Percentiles rank a stretch among this genome's conserved stretches.
phyloP scores from a whole-genome alignment of 1,284 basidiomycete species.

The Cryptococcus hybrid region DNA sequence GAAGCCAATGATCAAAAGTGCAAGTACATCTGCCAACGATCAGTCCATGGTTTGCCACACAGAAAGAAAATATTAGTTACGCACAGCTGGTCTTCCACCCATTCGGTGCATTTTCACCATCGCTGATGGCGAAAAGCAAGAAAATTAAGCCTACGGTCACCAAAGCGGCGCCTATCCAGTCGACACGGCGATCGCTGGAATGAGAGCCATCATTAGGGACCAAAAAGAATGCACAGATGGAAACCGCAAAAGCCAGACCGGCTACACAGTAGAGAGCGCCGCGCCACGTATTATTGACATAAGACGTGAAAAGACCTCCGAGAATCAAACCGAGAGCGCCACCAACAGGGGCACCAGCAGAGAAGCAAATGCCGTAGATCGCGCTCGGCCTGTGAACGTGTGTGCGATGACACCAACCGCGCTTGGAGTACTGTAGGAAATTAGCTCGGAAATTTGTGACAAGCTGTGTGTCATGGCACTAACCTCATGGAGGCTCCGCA shows the following conservation, averaged over 20 bases:
- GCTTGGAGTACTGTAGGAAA: slow-evolving; percentile 30
- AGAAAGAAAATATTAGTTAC: slow-evolving; percentile 46
- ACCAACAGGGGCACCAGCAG: slow-evolving; percentile 73
- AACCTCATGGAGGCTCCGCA: slow-evolving; percentile 30
- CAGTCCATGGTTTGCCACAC: slow-evolving; percentile 34
- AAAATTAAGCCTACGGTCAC: slow-evolving; percentile 70
- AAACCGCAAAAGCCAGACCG: slow-evolving; percentile 57
- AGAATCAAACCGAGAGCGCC: slow-evolving; percentile 64
- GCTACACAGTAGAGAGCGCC: slow-evolving; percentile 58
- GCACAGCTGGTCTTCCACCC: slow-evolving; percentile 74
- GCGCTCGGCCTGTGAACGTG: slow-evolving; percentile 44
- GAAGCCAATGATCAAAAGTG: slow-evolving; percentile 63
- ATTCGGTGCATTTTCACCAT: slow-evolving; percentile 65
- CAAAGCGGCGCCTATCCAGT: slow-evolving; percentile 77
- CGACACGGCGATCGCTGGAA: slow-evolving; percentile 61
- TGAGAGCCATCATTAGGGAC: slow-evolving; percentile 56
- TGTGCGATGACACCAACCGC: slow-evolving; percentile 30
- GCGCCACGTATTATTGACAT: slow-evolving; percentile 60
- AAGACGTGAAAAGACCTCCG: slow-evolving; percentile 69
- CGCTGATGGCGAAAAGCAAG: slow-evolving; percentile 73
- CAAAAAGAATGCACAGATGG: slow-evolving; percentile 55
- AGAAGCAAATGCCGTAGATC: slow-evolving; percentile 60
- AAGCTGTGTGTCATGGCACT: slow-evolving; percentile 6
- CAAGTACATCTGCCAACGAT: slow-evolving; percentile 55
- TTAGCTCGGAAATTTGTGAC: background rate